phyloP scores from a whole-genome alignment of 2,329 filamentous ascomycete genomes.

The Colletotrichum orchidophilum region DNA sequence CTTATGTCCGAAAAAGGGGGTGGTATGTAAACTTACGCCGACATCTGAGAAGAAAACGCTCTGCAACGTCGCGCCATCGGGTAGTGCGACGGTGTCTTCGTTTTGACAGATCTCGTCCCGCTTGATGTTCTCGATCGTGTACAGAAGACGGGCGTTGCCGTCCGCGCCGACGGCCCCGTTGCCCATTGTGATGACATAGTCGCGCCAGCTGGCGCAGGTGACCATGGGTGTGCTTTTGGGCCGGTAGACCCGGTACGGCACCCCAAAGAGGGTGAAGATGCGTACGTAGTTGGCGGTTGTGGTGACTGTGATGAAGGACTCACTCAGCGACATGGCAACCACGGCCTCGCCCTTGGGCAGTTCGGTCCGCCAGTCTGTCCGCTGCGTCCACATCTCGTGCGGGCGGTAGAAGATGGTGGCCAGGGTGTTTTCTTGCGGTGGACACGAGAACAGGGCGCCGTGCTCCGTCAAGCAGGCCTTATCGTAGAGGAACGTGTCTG shows the following conservation, averaged over 20 bases:
- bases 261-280: conserved; percentile 91
- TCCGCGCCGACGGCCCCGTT: conserved; percentile 87
- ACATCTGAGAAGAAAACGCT: conserved; percentile 92
- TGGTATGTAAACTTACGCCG: conserved; percentile 67
- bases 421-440: conserved; percentile 64
- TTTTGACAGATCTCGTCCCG: conserved; percentile 94
- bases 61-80: conserved; percentile 76
- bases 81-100: conserved; percentile 88
- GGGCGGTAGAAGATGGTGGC: conserved; percentile 95
- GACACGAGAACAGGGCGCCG: conserved; percentile 86
- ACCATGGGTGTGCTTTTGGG: conserved; percentile 92
- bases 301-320: conserved; percentile 89
- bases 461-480: conserved; percentile 91
- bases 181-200: conserved; percentile 96
- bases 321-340: conserved; percentile 87
- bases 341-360: conserved; percentile 90
- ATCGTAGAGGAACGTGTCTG: conserved; percentile 94
- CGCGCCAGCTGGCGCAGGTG: conserved; percentile 91
- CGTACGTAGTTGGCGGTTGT: conserved; percentile 90
- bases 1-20: neutral
- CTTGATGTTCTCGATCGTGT: conserved; percentile 95
- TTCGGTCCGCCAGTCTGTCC: conserved; percentile 88
- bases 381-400: conserved; percentile 94
- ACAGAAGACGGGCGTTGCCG: conserved; percentile 81
- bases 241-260: conserved; percentile 87